Evolutionary conservation across 2,329 filamentous ascomycete species (phyloP).

Genomic region (Ascosphaera acerosa): DNA sequence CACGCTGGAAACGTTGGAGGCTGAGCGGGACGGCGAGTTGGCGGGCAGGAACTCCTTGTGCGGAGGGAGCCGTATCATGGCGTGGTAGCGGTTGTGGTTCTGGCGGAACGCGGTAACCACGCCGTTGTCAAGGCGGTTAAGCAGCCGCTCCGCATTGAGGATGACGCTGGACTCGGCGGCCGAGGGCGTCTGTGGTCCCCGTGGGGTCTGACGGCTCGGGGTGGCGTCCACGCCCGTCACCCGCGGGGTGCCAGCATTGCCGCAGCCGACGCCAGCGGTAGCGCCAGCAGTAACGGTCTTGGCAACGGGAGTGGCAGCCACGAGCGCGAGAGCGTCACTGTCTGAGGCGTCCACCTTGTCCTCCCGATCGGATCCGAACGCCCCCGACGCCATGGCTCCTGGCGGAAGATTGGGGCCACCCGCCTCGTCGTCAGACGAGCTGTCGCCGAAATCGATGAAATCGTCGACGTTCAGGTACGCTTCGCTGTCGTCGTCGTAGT

Average conservation of each 20-base stretch:
- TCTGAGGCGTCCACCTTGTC: conserved; percentile 27
- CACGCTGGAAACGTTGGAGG: conserved; percentile 12
- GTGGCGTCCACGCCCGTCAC: conserved; percentile 11
- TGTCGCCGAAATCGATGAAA: conserved; percentile 42
- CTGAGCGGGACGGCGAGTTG: conserved; percentile 17
- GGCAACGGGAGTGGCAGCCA: conserved; percentile 14
- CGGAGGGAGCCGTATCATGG: conserved; percentile 23
- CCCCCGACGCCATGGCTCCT: background rate
- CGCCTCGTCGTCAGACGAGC: conserved; percentile 31
- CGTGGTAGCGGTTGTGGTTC: conserved; percentile 26
- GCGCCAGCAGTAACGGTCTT: conserved; percentile 4
- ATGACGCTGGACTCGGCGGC: background rate
- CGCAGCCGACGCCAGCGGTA: conserved; percentile 5
- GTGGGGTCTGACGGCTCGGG: conserved; percentile 9
- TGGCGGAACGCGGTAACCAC: conserved; percentile 55
- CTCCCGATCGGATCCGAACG: background rate
- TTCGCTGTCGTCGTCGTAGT: conserved; percentile 39
- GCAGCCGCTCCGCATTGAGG: conserved; percentile 23
- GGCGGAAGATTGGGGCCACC: background rate
- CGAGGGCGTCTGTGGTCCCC: no score
- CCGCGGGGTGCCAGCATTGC: conserved; percentile 12
- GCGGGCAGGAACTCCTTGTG: conserved; percentile 21
- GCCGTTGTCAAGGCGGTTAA: conserved; percentile 43
- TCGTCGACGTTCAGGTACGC: conserved; percentile 39
- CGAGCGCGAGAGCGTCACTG: conserved; percentile 19